These are phyloP conservation scores for Paulownia fortunei DNA, from an alignment of 257 asterid genomes.

Conservation along the genomic window DNA sequence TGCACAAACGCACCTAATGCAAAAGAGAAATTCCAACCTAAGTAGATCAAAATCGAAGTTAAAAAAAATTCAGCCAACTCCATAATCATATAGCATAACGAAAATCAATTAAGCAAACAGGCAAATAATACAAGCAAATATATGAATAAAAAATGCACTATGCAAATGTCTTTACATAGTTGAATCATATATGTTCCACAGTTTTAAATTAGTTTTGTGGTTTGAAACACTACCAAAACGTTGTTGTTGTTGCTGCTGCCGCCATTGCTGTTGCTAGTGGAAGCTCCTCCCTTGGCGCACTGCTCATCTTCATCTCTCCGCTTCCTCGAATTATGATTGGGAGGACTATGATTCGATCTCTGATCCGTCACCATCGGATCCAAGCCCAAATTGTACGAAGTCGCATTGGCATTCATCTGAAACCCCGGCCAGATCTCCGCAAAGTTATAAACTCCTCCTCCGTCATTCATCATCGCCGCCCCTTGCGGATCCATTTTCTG, in stretches of 20 bases:
- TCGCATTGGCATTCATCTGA: conserved; percentile 37
- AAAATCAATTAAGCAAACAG: neutral
- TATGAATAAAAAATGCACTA: neutral
- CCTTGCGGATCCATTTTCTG: conserved; percentile 44
- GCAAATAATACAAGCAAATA: neutral
- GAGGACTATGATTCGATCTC: conserved; percentile 18
- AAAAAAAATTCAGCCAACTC: no score
- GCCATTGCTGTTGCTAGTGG: conserved; percentile 37
- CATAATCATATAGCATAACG: neutral
- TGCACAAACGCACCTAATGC: no score
- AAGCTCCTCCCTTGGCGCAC: conserved; percentile 40
- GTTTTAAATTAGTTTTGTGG: neutral
- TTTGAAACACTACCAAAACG: conserved; percentile 34
- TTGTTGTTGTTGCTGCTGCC: conserved; percentile 16
- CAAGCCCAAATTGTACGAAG: conserved; percentile 36
- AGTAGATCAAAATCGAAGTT: no score
- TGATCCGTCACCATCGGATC: conserved; percentile 44
- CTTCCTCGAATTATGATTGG: conserved; percentile 36
- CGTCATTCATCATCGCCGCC: conserved; percentile 38
- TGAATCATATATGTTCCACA: neutral
- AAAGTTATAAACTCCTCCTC: conserved; percentile 34
- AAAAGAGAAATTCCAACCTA: no score
- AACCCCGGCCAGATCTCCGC: conserved; percentile 60
- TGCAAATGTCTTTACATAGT: neutral
- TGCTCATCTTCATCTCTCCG: conserved; percentile 38